Base-by-base conservation (phyloP, 2,329 filamentous ascomycete species). In the Endoconidiophora laricicola region DNA sequence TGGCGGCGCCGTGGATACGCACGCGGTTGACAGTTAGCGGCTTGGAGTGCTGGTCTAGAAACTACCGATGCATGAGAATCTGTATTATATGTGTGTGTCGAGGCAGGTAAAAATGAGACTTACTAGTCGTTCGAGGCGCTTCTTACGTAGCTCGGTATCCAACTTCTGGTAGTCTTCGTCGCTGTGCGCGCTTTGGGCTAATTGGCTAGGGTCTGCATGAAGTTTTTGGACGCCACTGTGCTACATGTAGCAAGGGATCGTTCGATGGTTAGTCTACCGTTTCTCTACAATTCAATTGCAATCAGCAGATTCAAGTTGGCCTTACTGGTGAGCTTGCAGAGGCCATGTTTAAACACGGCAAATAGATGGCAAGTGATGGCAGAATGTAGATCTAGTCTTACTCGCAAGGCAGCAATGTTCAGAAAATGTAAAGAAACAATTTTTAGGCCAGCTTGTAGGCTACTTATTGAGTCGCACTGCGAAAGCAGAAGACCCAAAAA, bases 11-110 rank as follows among this genome's bases (percentile, higher is more conserved):
- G 54, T 93, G 77, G 54, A 98, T 72, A 58, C 51, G 51, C 7
- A 53, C 51, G 39, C 51, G 37, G 37, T 85, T 85, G 62, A 98
- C 81, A 12, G 86, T 86, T 58, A 91, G 85, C 39, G 91, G 90
- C 52, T 91, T 77, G 41, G 85, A 85, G 56, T 83, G 81, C 63
- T 96, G 94, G 65, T 83, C 76, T 57, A 79, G 75, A 60, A 93
- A 75, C 83, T 87, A 55, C 20, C 18, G 7, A 33, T 12, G 29
- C 12, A 33, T 33, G 29, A 33, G 29, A 33, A 33, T 33, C 12
- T 33, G 29, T 12, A 12, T 12, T 10, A 33, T n/a, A 23, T 1
- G 22, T 38, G 1, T 40, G n/a, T 40, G n/a, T 40, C 20, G 7
- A 16, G 12, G n/a, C 18, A 40, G 18, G 38, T 42, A 23, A 51